Base-by-base conservation (phyloP, 352 stramenopile genomes). In the Phytophthora tubulina region DNA sequence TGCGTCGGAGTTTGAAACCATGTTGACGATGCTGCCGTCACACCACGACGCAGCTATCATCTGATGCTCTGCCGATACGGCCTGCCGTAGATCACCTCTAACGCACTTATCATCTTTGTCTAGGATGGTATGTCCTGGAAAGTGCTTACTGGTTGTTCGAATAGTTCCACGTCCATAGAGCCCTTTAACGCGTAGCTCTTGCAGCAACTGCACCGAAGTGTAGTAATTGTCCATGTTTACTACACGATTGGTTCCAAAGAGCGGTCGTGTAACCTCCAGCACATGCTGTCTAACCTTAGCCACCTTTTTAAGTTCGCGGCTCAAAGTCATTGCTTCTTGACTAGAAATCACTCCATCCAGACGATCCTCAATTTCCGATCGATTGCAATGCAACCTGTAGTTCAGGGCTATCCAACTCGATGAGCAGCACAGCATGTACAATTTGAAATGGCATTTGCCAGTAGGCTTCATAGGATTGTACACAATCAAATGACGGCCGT, bases 381-480 rank as follows among this genome's bases (percentile, higher is more conserved):
- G 13, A 45, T 27, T 27, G 27, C 75, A 73, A 31, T 82, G 71
- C 0, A 82, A 27, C 31, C 67, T 69, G 55, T 70, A 79, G 44
- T 52, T 70, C 8, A 79, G 15, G 13, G 52, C 56, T 10, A 78
- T 53, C 71, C 75, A 79, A 11, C 64, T 52, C 2, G 67, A 79
- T 2, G 75, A 17, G n/a, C 75, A 79, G 31, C 71, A 79, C 3
- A 59, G 38, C 51, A 67, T 64, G 62, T 79, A 79, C 7, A 82
- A 62, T 31, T 67, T 51, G 56, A 82, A 82, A 38, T 82, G 71
- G 36, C 72, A 78, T 36, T 79, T 78, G 1, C 70, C 71, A 15
- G 48, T 59, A 13, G 75, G 67, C 27, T 82, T 82, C 39, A 45
- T 60, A 2, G 64, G 53, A 33, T 61, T 61, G 21, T 38, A 36